Evolutionary conservation across 2,329 filamentous ascomycete genomes (phyloP).

Genomic region (Paracoccidioides lutzii): DNA sequence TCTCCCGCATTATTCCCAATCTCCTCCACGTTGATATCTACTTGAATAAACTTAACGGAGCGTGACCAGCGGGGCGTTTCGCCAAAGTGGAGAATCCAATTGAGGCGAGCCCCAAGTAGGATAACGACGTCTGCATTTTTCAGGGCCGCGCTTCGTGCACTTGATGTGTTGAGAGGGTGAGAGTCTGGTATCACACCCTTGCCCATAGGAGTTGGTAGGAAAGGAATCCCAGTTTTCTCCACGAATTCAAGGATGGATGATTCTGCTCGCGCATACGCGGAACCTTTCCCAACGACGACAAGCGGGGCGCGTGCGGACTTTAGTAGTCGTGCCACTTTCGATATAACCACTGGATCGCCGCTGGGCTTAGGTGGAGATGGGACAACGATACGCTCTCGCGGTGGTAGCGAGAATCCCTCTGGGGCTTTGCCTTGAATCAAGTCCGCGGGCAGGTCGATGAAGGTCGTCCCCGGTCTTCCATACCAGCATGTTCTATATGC

Average conservation of each 20-base stretch:
- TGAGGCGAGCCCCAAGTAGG: slow-evolving; percentile 42
- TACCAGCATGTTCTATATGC: slow-evolving; percentile 43
- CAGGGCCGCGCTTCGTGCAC: slow-evolving; percentile 41
- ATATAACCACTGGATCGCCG: slow-evolving; percentile 33
- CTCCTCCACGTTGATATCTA: slow-evolving; percentile 43
- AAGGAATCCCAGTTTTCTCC: slow-evolving; percentile 38
- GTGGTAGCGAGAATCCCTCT: slow-evolving; percentile 12
- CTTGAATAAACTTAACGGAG: slow-evolving; percentile 40
- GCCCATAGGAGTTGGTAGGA: slow-evolving; percentile 47
- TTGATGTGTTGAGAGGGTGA: slow-evolving; percentile 40
- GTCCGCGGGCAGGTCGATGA: slow-evolving; percentile 45
- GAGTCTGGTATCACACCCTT: slow-evolving; percentile 45
- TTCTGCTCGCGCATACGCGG: slow-evolving; percentile 42
- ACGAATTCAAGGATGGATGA: slow-evolving; percentile 33
- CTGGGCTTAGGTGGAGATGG: slow-evolving; percentile 31
- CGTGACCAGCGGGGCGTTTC: slow-evolving; percentile 42
- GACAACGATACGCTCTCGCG: slow-evolving; percentile 20
- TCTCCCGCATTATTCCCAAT: slow-evolving; percentile 40
- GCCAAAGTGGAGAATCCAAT: slow-evolving; percentile 48
- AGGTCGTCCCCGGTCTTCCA: slow-evolving; percentile 40
- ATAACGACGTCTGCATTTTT: slow-evolving; percentile 43
- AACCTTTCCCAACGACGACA: slow-evolving; percentile 44
- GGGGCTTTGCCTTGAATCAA: slow-evolving; percentile 35
- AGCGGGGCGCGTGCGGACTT: slow-evolving; percentile 39
- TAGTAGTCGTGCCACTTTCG: slow-evolving; percentile 33